These are phyloP conservation scores for Fraxinus cuspidata DNA, from an alignment of 257 asterid species.

Conservation along the genomic window DNA sequence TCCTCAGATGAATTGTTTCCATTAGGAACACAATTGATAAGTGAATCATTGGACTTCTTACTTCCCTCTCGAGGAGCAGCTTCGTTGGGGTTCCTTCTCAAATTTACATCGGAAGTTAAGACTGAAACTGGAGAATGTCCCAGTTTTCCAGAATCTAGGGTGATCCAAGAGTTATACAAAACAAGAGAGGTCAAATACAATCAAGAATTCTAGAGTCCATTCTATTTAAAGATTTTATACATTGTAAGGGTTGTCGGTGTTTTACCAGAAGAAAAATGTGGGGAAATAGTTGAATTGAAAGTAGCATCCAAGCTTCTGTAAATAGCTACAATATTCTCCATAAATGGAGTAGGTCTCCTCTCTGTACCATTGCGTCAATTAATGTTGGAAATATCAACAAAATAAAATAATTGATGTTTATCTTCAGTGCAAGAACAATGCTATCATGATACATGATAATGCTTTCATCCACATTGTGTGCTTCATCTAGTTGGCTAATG, in stretches of 20 bases:
- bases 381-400: background rate
- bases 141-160: slow-evolving; percentile 29
- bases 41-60: slow-evolving; percentile 23
- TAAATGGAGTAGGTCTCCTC: slow-evolving; percentile 59
- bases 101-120: slow-evolving; percentile 16
- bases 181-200: background rate
- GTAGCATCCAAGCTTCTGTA: slow-evolving; percentile 64
- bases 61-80: slow-evolving; percentile 22
- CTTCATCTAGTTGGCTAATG: background rate
- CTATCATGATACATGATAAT: no score
- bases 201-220: background rate
- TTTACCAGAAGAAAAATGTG: slow-evolving; percentile 56
- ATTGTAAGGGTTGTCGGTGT: background rate
- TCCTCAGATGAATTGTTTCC: slow-evolving; percentile 24
- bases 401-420: background rate
- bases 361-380: slow-evolving; percentile 43
- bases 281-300: slow-evolving; percentile 46
- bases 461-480: background rate
- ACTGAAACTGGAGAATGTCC: slow-evolving; percentile 25
- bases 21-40: slow-evolving; percentile 6
- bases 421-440: background rate
- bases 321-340: slow-evolving; percentile 64
- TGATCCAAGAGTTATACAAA: slow-evolving; percentile 4
- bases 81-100: slow-evolving; percentile 22
- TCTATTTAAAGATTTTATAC: background rate